phyloP scores from a whole-genome alignment of 1,284 basidiomycete genomes.

The Marasmius fiardii region DNA sequence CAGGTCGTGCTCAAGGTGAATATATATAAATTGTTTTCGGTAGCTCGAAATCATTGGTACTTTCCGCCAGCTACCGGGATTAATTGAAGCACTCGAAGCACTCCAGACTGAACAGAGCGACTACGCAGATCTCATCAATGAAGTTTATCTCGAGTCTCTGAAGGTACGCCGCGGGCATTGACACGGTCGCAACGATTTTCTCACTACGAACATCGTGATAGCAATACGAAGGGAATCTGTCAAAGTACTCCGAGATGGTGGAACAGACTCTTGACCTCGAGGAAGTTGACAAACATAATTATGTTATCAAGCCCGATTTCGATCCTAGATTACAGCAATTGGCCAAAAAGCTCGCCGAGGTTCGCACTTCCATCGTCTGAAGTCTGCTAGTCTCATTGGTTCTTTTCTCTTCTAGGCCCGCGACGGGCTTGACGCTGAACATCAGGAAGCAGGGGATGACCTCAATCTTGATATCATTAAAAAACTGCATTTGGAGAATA shows the following conservation, averaged over 20 bases:
- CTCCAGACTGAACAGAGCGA: conserved; percentile 47
- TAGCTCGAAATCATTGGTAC: no score
- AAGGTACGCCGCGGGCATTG: conserved; percentile 37
- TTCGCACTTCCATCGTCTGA: conserved; percentile 20
- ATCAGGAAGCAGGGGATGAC: conserved; percentile 69
- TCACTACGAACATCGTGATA: no score
- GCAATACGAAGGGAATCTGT: conserved; percentile 63
- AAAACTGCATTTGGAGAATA: conserved; percentile 96
- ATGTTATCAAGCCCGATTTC: conserved; percentile 92
- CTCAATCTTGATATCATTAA: conserved; percentile 89
- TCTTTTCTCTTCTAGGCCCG: conserved; percentile 43
- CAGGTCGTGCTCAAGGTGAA: conserved; percentile 75
- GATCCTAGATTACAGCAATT: conserved; percentile 74
- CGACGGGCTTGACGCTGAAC: conserved; percentile 85
- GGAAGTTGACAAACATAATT: conserved; percentile 82
- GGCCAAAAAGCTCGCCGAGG: conserved; percentile 63
- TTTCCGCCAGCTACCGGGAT: conserved; percentile 61
- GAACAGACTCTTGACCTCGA: conserved; percentile 93
- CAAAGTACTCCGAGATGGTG: conserved; percentile 90
- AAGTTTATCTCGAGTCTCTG: conserved; percentile 62
- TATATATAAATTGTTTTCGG: background rate
- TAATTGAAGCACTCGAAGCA: conserved; percentile 62
- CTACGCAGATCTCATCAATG: conserved; percentile 57
- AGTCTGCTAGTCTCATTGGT: background rate
- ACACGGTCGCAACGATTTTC: conserved; percentile 1